These are phyloP conservation scores for Eurotiales sp. DNA, from an alignment of 2,329 filamentous ascomycete species.

Conservation along the genomic window DNA sequence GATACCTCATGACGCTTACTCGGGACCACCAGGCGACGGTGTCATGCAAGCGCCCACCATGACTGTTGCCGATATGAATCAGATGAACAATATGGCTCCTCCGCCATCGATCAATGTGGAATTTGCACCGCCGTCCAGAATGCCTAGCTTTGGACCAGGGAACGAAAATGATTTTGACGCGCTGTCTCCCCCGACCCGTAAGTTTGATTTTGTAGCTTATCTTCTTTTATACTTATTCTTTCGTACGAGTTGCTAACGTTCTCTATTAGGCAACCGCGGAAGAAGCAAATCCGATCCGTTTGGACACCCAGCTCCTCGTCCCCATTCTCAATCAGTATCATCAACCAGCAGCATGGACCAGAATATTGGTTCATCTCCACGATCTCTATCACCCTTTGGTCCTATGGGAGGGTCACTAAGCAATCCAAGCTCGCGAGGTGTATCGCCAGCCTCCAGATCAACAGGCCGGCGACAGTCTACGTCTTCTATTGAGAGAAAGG, in stretches of 20 bases:
- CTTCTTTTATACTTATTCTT: background rate
- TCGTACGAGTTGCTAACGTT: constrained; percentile 2
- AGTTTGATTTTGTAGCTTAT: constrained; percentile 16
- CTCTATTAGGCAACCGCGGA: constrained; percentile 48
- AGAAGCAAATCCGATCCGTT: constrained; percentile 62
- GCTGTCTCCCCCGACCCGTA: constrained; percentile 69
- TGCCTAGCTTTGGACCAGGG: constrained; percentile 62
- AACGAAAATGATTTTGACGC: constrained; percentile 70
- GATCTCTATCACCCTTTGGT: constrained; percentile 44
- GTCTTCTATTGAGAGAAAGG: constrained; percentile 56
- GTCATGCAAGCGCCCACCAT: constrained; percentile 44
- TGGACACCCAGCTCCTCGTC: constrained; percentile 33
- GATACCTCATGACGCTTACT: constrained; percentile 49
- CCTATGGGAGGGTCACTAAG: constrained; percentile 24
- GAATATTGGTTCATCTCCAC: constrained; percentile 29
- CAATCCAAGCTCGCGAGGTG: constrained; percentile 42
- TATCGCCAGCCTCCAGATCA: constrained; percentile 40
- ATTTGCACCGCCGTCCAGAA: constrained; percentile 71
- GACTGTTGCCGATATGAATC: constrained; percentile 59
- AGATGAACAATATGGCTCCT: constrained; percentile 74
- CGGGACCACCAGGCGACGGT: constrained; percentile 35
- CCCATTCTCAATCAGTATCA: constrained; percentile 35
- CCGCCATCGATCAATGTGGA: constrained; percentile 96
- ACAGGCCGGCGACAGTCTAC: constrained; percentile 43
- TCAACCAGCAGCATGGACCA: constrained; percentile 30